A percentile compares a stretch with the other conserved stretches of the same genome.
phyloP scores from a whole-genome alignment of 1,284 basidiomycete genomes.

The Trametes versicolor region DNA sequence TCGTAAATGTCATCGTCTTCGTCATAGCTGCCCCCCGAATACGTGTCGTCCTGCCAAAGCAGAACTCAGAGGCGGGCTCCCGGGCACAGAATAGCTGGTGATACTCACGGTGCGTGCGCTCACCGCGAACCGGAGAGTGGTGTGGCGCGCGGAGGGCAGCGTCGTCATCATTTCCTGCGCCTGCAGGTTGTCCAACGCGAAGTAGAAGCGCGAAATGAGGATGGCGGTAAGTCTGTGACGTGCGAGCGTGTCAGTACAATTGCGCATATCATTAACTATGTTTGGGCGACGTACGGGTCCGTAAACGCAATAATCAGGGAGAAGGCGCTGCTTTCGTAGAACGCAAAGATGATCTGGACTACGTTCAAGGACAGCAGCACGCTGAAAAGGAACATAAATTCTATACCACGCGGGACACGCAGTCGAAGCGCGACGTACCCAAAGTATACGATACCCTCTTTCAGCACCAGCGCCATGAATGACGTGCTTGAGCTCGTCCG shows the following conservation, averaged over 20 bases:
- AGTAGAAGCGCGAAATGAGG: constrained; percentile 31
- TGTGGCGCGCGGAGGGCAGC: constrained; percentile 9
- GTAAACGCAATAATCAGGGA: constrained; percentile 24
- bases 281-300: constrained; percentile 23
- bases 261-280: not conserved
- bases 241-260: not conserved
- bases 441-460: constrained; percentile 32
- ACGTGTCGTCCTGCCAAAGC: not conserved
- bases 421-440: constrained; percentile 9
- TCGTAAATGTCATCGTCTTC: not conserved
- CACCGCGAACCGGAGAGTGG: constrained; percentile 10
- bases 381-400: not conserved
- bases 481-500: constrained; percentile 10
- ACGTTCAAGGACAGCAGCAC: constrained; percentile 25
- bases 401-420: not conserved
- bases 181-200: constrained; percentile 19
- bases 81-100: too few relatives aligned
- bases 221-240: constrained; percentile 26
- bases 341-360: constrained; percentile 27
- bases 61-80: not conserved
- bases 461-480: constrained; percentile 28
- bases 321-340: constrained; percentile 12
- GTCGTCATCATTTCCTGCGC: not conserved
- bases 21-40: not conserved
- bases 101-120: constrained; percentile 3